A percentile compares a stretch with the other conserved stretches of the same genome.
These are phyloP conservation scores for Prunus davidiana DNA, from an alignment of 306 rosid genomes.

Conservation along the genomic window DNA sequence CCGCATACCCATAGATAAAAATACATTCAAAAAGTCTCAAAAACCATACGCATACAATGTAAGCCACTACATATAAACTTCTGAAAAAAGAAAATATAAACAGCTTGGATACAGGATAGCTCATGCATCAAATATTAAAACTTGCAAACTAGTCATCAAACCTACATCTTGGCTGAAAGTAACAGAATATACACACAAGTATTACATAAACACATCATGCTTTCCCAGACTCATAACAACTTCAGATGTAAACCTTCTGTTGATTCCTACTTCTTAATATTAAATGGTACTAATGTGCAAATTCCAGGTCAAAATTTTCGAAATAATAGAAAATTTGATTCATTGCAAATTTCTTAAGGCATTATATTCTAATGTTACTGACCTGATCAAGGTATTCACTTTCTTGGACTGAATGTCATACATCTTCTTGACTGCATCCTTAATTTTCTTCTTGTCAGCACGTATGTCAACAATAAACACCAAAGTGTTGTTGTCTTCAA, in stretches of 20 bases:
- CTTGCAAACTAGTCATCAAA: background rate
- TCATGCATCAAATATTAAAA: background rate
- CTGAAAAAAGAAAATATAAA: background rate
- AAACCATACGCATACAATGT: background rate
- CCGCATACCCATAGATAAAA: background rate
- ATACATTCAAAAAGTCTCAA: no score
- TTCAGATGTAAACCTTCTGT: no score
- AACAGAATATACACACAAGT: background rate
- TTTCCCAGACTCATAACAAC: background rate
- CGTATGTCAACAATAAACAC: slow-evolving; percentile 84
- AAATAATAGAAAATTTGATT: no score
- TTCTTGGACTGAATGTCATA: slow-evolving; percentile 86
- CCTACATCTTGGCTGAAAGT: background rate
- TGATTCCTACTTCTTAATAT: no score
- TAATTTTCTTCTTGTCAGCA: slow-evolving; percentile 88
- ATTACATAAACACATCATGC: background rate
- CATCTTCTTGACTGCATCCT: slow-evolving; percentile 83
- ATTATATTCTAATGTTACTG: background rate
- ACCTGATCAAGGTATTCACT: slow-evolving; percentile 89
- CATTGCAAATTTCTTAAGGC: background rate
- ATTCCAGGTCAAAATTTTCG: no score
- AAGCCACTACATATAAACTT: background rate
- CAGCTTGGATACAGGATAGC: background rate
- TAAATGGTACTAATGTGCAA: no score
- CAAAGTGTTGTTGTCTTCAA: slow-evolving; percentile 83